phyloP scores from a whole-genome alignment of 768 basidiomycete species.

The Pleurotus sapidus region DNA sequence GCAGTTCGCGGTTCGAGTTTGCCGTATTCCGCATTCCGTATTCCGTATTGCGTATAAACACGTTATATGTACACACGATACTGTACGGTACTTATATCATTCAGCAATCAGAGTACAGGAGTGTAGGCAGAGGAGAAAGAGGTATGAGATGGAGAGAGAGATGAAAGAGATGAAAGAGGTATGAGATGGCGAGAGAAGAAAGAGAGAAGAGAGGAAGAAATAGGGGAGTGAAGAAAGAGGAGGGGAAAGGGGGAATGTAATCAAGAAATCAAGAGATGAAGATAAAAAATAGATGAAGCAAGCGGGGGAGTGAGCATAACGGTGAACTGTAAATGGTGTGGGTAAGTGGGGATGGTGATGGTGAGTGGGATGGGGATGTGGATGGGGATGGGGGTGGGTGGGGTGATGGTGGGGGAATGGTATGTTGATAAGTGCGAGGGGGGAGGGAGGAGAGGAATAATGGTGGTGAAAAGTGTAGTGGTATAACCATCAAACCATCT shows the following conservation, averaged over 20 bases:
- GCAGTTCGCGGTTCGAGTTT: too few species aligned
- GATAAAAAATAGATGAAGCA: not conserved
- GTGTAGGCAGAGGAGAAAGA: too few species aligned
- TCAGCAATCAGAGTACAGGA: too few species aligned
- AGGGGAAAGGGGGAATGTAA: not conserved
- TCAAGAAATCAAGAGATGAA: not conserved
- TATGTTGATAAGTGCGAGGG: too few species aligned
- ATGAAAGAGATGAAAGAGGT: not conserved
- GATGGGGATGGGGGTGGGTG: not conserved
- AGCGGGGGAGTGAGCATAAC: not conserved
- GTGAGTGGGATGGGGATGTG: not conserved
- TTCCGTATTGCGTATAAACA: too few species aligned
- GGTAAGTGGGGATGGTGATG: not conserved
- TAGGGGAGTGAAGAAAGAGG: not conserved
- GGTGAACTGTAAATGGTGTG: not conserved
- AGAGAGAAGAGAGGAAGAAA: not conserved
- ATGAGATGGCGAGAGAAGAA: not conserved
- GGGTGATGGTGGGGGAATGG: not conserved
- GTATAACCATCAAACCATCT: constrained; percentile 10
- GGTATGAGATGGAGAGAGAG: not conserved
- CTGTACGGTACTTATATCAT: too few species aligned
- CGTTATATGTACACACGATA: too few species aligned
- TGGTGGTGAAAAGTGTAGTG: not conserved
- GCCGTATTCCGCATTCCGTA: too few species aligned
- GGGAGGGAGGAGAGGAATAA: too few species aligned